Evolutionary conservation across 1,284 basidiomycete species (phyloP).

Genomic region (Malassezia obtusa): DNA sequence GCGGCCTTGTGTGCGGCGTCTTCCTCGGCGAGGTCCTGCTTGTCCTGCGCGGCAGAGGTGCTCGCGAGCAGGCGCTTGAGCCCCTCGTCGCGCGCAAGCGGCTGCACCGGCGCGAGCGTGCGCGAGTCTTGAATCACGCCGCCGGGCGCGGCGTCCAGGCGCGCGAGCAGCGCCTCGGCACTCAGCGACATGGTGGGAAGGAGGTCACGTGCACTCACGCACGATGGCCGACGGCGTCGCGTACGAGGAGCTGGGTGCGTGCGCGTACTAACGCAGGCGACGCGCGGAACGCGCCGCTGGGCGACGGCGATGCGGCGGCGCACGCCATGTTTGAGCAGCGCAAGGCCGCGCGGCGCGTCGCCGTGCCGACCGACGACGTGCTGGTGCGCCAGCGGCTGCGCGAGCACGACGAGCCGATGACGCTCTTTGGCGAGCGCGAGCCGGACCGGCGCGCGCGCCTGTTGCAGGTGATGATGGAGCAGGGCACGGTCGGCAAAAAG

Average conservation of each 20-base stretch:
- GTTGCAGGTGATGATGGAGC: conserved; percentile 76
- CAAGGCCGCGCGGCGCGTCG: conserved; percentile 82
- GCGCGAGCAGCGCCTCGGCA: conserved; percentile 32
- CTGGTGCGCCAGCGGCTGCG: conserved; percentile 78
- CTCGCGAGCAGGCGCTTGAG: conserved; percentile 18
- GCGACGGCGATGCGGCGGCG: conserved; percentile 24
- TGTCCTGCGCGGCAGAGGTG: conserved; percentile 21
- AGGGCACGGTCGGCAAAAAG: conserved; percentile 62
- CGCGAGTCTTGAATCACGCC: conserved; percentile 35
- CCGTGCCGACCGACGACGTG: conserved; percentile 91
- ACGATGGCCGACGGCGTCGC: conserved; percentile 10
- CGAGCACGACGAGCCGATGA: conserved; percentile 90
- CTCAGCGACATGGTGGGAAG: conserved; percentile 15
- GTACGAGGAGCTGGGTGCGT: conserved; percentile 12
- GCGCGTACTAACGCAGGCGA: background rate
- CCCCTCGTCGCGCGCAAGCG: conserved; percentile 4
- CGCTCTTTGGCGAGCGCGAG: conserved; percentile 80
- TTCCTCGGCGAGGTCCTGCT: conserved; percentile 24
- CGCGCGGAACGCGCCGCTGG: background rate
- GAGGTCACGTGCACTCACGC: background rate
- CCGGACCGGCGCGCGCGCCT: conserved; percentile 74
- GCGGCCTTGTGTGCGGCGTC: conserved; percentile 35
- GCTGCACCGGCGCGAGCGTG: conserved; percentile 20
- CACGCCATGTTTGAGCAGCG: conserved; percentile 32
- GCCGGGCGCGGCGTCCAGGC: conserved; percentile 23